These are phyloP conservation scores for Leucaena leucocephala DNA, from an alignment of 306 rosid species.

Conservation along the genomic window DNA sequence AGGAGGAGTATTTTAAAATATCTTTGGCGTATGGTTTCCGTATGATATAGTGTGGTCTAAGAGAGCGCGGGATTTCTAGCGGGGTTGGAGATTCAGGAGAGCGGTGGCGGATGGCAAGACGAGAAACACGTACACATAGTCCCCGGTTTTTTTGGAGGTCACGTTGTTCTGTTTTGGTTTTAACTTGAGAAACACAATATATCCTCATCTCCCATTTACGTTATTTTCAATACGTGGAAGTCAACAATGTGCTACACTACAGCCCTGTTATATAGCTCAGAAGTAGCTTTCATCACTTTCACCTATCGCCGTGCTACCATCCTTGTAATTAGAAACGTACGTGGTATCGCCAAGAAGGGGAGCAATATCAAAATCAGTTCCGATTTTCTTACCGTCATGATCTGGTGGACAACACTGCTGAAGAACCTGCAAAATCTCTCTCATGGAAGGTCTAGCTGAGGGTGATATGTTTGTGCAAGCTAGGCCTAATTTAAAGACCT, in stretches of 20 bases:
- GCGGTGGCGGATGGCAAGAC: neutral
- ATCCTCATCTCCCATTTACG: neutral
- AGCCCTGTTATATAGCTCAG: constrained; percentile 15
- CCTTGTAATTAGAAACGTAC: constrained; percentile 65
- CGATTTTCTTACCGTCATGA: constrained; percentile 35
- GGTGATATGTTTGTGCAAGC: constrained; percentile 69
- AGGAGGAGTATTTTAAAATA: no score
- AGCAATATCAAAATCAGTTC: constrained; percentile 55
- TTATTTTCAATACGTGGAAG: neutral
- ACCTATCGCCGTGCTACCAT: constrained; percentile 28
- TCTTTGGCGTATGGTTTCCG: neutral
- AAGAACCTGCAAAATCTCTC: constrained; percentile 71
- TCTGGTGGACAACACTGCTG: constrained; percentile 44
- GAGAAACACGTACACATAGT: neutral
- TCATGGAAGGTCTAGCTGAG: constrained; percentile 67
- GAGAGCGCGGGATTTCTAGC: no score
- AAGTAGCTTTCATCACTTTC: constrained; percentile 41
- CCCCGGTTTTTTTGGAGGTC: no score
- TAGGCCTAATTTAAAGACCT: constrained; percentile 78
- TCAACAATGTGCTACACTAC: neutral
- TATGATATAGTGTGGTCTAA: neutral
- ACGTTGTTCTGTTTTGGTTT: no score
- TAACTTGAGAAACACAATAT: no score
- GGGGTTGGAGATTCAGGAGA: neutral
- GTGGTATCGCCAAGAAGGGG: constrained; percentile 59